These are phyloP conservation scores for Austroboletus eburneus DNA, from an alignment of 768 basidiomycete species.

Conservation along the genomic window DNA sequence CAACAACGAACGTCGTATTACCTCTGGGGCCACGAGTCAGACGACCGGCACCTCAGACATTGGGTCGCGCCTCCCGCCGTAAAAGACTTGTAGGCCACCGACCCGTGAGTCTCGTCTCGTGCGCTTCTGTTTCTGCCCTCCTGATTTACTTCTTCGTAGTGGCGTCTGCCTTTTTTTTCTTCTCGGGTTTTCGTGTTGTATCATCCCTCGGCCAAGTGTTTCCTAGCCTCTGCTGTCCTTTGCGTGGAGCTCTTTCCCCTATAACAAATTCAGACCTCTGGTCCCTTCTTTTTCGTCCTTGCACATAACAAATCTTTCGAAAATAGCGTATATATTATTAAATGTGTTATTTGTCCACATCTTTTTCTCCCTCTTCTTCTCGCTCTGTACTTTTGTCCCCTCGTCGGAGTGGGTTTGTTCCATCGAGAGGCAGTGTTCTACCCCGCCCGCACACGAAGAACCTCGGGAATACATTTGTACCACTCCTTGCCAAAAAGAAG, in stretches of 20 bases:
- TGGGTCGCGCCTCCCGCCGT: constrained; percentile 23
- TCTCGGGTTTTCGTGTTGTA: constrained; percentile 7
- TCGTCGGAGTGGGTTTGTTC: no score
- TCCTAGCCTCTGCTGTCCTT: background rate
- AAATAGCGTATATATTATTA: constrained; percentile 6
- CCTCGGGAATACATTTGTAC: no score
- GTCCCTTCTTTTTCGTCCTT: background rate
- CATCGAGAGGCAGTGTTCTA: no score
- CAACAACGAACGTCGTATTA: constrained; percentile 57
- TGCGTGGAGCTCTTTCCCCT: background rate
- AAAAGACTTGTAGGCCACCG: constrained; percentile 25
- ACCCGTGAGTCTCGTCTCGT: no score
- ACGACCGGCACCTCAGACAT: constrained; percentile 23
- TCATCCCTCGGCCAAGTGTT: background rate
- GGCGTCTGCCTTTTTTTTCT: background rate
- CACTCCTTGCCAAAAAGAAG: no score
- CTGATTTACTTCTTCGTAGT: constrained; percentile 7
- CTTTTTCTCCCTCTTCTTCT: no score
- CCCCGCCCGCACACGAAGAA: no score
- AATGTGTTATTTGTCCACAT: no score
- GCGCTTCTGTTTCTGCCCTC: no score
- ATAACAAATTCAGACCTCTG: background rate
- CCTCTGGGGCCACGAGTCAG: constrained; percentile 48
- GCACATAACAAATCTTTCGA: background rate
- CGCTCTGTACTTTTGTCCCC: no score